Conservation (phyloP, 306 rosid genomes). For the Hylodesmum podocarpum region DNA sequence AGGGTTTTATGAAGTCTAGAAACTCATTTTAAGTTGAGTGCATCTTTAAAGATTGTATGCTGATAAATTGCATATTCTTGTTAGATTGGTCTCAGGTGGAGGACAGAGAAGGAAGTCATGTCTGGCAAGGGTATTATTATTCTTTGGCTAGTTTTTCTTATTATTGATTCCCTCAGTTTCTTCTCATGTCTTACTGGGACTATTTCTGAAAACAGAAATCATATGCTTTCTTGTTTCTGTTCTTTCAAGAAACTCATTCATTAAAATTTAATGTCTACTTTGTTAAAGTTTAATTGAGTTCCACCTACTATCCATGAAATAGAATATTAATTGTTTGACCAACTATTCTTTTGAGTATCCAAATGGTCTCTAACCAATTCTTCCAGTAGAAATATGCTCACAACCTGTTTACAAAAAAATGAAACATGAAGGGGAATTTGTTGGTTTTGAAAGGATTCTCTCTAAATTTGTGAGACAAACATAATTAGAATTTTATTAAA, state of each 20-base stretch:
- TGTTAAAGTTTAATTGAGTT: neutral
- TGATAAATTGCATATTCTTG: conserved; percentile 26
- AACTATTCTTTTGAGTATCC: neutral
- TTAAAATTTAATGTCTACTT: neutral
- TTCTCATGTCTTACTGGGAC: neutral
- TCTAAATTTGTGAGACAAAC: too few relatives aligned
- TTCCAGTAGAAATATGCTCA: conserved; percentile 6
- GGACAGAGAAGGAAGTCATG: conserved; percentile 88
- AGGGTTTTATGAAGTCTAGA: neutral
- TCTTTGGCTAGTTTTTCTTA: conserved; percentile 20
- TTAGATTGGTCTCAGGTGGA: conserved; percentile 97
- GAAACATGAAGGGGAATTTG: neutral
- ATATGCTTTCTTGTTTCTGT: conserved; percentile 8
- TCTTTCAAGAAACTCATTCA: neutral
- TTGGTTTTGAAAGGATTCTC: neutral
- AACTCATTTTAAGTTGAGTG: neutral
- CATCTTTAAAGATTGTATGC: conserved; percentile 23
- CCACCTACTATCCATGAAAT: neutral
- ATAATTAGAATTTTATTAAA: too few relatives aligned
- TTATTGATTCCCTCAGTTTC: neutral
- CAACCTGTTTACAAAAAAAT: neutral
- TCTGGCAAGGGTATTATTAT: conserved; percentile 82
- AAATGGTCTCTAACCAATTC: neutral
- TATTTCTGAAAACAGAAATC: conserved; percentile 21
- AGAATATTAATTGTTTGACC: neutral